Percentiles rank a stretch among this genome's conserved stretches.
Evolutionary conservation across 2,329 filamentous ascomycete genomes (phyloP).

Genomic region (Alternaria viburni): DNA sequence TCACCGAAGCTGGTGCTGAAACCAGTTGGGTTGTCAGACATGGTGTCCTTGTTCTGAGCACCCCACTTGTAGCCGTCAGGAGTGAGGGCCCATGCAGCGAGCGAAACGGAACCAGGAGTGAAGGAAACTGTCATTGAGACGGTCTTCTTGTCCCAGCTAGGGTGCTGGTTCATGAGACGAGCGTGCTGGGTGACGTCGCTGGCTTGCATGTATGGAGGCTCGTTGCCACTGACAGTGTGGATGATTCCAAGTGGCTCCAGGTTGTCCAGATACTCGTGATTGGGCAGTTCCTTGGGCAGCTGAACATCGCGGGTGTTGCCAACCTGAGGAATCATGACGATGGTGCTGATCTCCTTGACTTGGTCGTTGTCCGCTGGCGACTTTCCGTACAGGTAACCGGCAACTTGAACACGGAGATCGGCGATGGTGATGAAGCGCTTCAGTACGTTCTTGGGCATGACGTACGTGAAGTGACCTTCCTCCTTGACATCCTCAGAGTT

Average conservation of each 20-base stretch:
- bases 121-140: conserved; percentile 96
- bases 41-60: conserved; percentile 89
- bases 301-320: conserved; percentile 92
- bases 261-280: conserved; percentile 85
- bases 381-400: conserved; percentile 91
- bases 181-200: conserved; percentile 94
- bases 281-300: conserved; percentile 84
- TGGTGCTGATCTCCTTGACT: conserved; percentile 95
- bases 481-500: conserved; percentile 92
- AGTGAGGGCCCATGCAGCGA: conserved; percentile 91
- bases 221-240: conserved; percentile 93
- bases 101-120: conserved; percentile 92
- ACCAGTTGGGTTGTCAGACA: conserved; percentile 90
- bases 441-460: conserved; percentile 98
- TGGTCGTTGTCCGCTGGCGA: conserved; percentile 94
- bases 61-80: conserved; percentile 97
- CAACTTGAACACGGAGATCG: conserved; percentile 94
- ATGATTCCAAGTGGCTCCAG: conserved; percentile 94
- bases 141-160: conserved; percentile 84
- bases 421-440: conserved; percentile 98
- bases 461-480: conserved; percentile 88
- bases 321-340: conserved; percentile 97
- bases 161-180: conserved; percentile 83
- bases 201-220: conserved; percentile 95
- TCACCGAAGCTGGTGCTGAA: conserved; percentile 92